Evolutionary conservation across 495 filamentous ascomycete genomes (phyloP).

Genomic region (Rusavskia elegans): DNA sequence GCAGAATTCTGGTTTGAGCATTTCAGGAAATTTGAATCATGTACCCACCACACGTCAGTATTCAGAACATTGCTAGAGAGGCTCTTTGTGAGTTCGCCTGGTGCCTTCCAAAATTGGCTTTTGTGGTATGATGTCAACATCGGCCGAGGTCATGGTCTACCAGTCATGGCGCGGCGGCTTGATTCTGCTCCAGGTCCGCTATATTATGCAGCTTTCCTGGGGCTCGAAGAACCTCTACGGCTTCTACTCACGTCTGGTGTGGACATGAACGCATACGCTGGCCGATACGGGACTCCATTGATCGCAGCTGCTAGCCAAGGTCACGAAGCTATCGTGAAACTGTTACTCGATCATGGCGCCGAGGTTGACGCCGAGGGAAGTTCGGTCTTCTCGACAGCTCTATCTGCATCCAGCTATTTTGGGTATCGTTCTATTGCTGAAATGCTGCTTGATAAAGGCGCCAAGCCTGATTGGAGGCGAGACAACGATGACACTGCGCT

Average conservation of each 20-base stretch:
- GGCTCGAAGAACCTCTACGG: not conserved
- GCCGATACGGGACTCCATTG: not conserved
- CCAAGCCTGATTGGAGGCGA: not conserved
- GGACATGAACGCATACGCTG: not conserved
- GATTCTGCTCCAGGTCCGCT: not conserved
- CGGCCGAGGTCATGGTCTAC: not conserved
- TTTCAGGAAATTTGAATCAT: not conserved
- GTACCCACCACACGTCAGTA: not conserved
- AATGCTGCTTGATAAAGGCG: slow-evolving; percentile 4
- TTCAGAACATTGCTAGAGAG: not conserved
- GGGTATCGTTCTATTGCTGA: slow-evolving; percentile 2
- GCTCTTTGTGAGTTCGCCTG: not conserved
- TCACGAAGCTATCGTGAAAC: not conserved
- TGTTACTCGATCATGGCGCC: slow-evolving; percentile 5
- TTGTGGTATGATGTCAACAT: not conserved
- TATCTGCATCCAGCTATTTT: not conserved
- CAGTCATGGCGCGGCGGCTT: not conserved
- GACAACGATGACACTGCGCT: not conserved
- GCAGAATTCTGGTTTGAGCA: slow-evolving; percentile 1
- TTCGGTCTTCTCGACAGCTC: not conserved
- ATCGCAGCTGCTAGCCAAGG: slow-evolving; percentile 1
- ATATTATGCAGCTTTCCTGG: slow-evolving; percentile 3
- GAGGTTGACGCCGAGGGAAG: slow-evolving; percentile 2
- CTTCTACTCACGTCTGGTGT: not conserved
- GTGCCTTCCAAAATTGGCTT: not conserved